Evolutionary conservation across 768 basidiomycete genomes (phyloP), one percentile per base, ranked within the genome.

Genomic region (Mycena metata): DNA sequence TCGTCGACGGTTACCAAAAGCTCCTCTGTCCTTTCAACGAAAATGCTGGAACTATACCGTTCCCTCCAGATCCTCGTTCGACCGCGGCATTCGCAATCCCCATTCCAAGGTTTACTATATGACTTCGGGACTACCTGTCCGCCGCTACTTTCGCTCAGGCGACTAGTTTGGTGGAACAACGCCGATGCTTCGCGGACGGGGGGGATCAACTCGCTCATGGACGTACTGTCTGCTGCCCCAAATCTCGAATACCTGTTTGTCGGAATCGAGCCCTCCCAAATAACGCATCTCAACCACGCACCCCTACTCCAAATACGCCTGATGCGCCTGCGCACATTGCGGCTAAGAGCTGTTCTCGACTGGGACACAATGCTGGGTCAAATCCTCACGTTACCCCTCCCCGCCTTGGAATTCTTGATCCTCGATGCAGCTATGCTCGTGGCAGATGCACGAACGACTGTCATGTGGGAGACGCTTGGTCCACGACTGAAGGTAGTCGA

Each of bases 81-180:
- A 23, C 86, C 87, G 23, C 83, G 72, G 43, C 70, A 70, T 49
- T 66, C 75, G 3, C 76, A 76, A 12, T 66, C 72, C 10, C 66
- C 47, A 16, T 13, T 57, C n/a, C 23, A 42, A 9, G 33, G 17
- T 30, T 75, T 84, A 16, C n/a, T n/a, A n/a, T n/a, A 86, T 76
- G 87, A 90, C 33, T 88, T 86, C 73, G 86, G 87, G 61, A 82
- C 84, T 11, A 81, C 81, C 16, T 80, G 77, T 61, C 76, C 88
- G 4, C 74, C 83, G 5, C 69, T 91, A 15, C 79, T 82, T 23
- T 85, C 85, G 23, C 80, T 92, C 46, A 85, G 84, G 49, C 86
- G 90, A 33, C 82, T 92, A 35, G 90, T 91, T 54, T 92, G 90
- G 90, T 91, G 89, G 88, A 84, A 91, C 73, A 76, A 86, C 70